These are phyloP conservation scores for Fusarium ambrosium DNA, from an alignment of 2,329 filamentous ascomycete genomes.

Conservation along the genomic window DNA sequence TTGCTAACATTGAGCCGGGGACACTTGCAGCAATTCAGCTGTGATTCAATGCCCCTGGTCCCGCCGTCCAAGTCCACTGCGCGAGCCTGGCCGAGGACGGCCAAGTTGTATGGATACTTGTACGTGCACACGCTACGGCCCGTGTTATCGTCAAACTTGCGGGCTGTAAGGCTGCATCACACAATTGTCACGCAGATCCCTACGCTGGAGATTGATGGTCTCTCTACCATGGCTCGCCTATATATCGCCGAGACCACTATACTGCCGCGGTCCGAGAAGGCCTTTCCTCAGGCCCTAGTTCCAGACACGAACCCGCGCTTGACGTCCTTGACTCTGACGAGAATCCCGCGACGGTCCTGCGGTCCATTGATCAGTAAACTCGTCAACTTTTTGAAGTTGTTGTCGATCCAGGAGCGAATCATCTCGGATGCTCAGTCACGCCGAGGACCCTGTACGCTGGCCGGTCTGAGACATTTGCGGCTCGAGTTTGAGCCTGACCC, in stretches of 20 bases:
- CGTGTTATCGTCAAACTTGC: constrained; percentile 66
- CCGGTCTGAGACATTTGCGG: constrained; percentile 66
- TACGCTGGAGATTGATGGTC: constrained; percentile 55
- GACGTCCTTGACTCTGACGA: constrained; percentile 65
- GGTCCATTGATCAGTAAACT: constrained; percentile 65
- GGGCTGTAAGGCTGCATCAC: constrained; percentile 69
- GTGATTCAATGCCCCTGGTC: constrained; percentile 58
- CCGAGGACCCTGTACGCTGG: constrained; percentile 59
- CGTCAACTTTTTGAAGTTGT: constrained; percentile 60
- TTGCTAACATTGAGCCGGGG: constrained; percentile 60
- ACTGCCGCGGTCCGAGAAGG: constrained; percentile 57
- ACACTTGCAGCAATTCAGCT: constrained; percentile 66
- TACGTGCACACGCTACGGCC: constrained; percentile 65
- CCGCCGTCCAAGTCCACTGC: constrained; percentile 18
- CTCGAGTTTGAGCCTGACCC: constrained; percentile 67
- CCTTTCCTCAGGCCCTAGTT: constrained; percentile 62
- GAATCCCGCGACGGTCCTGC: constrained; percentile 66
- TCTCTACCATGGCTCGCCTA: constrained; percentile 53
- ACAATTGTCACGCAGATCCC: constrained; percentile 70
- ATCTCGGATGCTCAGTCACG: constrained; percentile 55
- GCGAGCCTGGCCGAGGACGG: constrained; percentile 46
- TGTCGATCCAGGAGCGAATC: constrained; percentile 63
- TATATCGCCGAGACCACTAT: constrained; percentile 62
- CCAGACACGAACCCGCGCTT: constrained; percentile 71
- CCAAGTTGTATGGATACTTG: constrained; percentile 59